A percentile compares a stretch with the other conserved stretches of the same genome.
phyloP scores from a whole-genome alignment of 306 rosid genomes.

The Benincasa hispida region DNA sequence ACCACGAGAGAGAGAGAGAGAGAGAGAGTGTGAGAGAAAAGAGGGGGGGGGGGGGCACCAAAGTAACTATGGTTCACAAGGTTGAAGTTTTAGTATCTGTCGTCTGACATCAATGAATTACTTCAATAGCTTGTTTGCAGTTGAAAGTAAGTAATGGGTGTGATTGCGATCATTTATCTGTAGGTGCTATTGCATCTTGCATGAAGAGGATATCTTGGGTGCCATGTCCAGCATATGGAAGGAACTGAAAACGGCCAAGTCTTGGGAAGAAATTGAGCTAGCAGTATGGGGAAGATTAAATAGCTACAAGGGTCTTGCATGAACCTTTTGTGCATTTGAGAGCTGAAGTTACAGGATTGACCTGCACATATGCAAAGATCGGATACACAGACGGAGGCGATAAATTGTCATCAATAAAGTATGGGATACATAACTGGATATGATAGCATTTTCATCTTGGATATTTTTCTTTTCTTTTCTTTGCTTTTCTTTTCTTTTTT shows the following conservation, averaged over 20 bases:
- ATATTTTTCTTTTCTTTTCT: background rate
- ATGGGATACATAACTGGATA: background rate
- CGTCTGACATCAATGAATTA: background rate
- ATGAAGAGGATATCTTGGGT: constrained; percentile 76
- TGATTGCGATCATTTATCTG: constrained; percentile 7
- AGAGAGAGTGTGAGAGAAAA: too few species aligned
- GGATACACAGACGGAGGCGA: background rate
- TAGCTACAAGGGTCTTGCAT: constrained; percentile 53
- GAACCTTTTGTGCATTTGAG: background rate
- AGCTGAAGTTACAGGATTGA: background rate
- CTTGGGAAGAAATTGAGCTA: constrained; percentile 92
- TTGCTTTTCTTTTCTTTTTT: too few species aligned
- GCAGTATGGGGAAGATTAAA: constrained; percentile 70
- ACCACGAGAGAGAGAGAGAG: too few species aligned
- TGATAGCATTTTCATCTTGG: background rate
- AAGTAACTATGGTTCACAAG: background rate
- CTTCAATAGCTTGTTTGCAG: background rate
- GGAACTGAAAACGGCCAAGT: constrained; percentile 46
- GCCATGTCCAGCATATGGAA: constrained; percentile 73
- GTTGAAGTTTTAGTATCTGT: background rate
- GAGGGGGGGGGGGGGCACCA: too few species aligned
- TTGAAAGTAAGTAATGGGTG: background rate
- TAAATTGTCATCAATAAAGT: background rate
- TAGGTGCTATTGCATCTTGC: constrained; percentile 90
- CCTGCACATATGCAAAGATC: background rate